Base-by-base conservation (phyloP, 768 basidiomycete species). In the Gautieria morchelliformis region DNA sequence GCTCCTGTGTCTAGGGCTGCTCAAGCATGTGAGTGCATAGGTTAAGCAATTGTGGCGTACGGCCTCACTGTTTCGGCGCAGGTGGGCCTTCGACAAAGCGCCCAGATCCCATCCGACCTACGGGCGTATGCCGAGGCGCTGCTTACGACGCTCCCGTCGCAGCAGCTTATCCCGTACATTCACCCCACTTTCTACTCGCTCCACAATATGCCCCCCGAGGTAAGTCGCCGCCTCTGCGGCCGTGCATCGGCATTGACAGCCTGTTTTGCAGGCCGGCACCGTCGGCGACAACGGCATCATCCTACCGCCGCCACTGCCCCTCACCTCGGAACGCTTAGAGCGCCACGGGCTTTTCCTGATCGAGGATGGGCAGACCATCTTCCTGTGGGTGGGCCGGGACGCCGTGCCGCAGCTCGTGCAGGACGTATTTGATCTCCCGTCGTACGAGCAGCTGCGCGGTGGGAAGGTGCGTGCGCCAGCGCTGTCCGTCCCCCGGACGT, bases 311-410 rank as follows among this genome's bases (percentile, higher is more conserved):
- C 80, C 90, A 4, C 75, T 96, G 5, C 94, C 95, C 24, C 80
- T 93, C 58, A 94, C 93, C 1, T 93, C 91, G n/a, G 95, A 98
- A 70, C 79, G 93, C 40, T 75, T 99, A 53, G 94, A 97, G 70
- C 78, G 94, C 51, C 93, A 98, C 64, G 96, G 96, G 58, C 76
- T 99, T 55, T 97, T 87, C 82, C 71, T 99, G 61, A 96, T 99
- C 63, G 96, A 98, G 70, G 95, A 98, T 69, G 90, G 89, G 1
- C 96, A 98, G 70, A 94, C 89, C 20, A 90, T 99, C 66, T 98
- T 99, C 83, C 77, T 98, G 49, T 98, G 92, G 87, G 83, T 99
- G 51, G 96, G 96, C n/a, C 84, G 93, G 32, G 95, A 98, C 68
- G 93, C 96, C 8, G 93, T 98, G n/a, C 91, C 94, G 10, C 89